Percentiles rank a stretch among this genome's conserved stretches.
These are phyloP conservation scores for Pestalotiopsis sp. DNA, from an alignment of 2,329 filamentous ascomycete species.

Conservation along the genomic window DNA sequence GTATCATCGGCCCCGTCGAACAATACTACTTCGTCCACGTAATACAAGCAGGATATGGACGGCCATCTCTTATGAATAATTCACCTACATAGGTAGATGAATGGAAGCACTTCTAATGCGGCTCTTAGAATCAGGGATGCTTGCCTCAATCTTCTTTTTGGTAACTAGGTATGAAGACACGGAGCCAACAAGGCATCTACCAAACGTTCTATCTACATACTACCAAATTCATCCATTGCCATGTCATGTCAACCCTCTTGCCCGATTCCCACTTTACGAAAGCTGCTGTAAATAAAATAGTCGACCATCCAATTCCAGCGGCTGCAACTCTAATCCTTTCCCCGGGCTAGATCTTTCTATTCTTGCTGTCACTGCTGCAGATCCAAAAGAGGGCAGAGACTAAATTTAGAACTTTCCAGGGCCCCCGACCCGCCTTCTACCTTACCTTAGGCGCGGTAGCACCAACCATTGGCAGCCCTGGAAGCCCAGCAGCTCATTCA, in stretches of 20 bases:
- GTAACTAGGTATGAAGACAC: too few species aligned
- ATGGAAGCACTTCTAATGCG: too few species aligned
- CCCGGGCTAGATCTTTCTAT: neutral
- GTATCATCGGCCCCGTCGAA: too few species aligned
- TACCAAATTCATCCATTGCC: neutral
- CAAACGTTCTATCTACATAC: too few species aligned
- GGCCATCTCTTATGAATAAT: too few species aligned
- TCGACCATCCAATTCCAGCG: neutral
- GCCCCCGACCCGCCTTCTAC: neutral
- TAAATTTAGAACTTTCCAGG: neutral
- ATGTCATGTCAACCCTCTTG: neutral
- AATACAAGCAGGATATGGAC: too few species aligned
- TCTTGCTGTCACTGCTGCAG: neutral
- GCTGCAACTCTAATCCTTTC: neutral
- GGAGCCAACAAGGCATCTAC: too few species aligned
- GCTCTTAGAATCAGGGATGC: too few species aligned
- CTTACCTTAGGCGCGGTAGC: neutral
- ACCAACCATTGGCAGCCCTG: neutral
- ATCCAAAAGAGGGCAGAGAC: neutral
- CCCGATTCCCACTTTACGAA: neutral
- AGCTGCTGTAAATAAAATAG: neutral
- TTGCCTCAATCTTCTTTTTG: too few species aligned
- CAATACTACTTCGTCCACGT: too few species aligned
- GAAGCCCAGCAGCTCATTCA: neutral
- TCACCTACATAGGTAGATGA: too few species aligned